phyloP scores from a whole-genome alignment of 306 rosid species.

The Cotoneaster glaucophyllus region DNA sequence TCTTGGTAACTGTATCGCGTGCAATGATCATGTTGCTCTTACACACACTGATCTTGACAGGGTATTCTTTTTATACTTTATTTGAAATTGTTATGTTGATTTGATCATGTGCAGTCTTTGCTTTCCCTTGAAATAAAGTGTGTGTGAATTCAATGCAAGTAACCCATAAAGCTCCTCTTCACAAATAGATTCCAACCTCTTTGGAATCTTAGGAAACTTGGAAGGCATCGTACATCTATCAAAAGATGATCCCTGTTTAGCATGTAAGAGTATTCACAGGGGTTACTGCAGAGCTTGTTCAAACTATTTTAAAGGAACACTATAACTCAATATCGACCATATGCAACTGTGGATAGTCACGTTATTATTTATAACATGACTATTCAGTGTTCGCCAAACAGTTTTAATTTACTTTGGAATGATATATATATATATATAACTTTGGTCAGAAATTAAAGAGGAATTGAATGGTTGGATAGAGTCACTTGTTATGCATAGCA shows the following conservation, averaged over 20 bases:
- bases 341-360: not conserved
- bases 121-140: not conserved
- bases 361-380: not conserved
- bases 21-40: constrained; percentile 95
- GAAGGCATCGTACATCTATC: not conserved
- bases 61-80: constrained; percentile 31
- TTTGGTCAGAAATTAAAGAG: not conserved
- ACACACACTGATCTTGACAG: constrained; percentile 89
- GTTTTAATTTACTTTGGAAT: not conserved
- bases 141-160: not conserved
- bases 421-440: not conserved
- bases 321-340: not conserved
- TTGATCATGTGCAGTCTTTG: not conserved
- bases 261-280: not conserved
- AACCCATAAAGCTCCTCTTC: not conserved
- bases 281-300: not conserved
- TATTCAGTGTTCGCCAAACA: not conserved
- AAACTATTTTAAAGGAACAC: not conserved
- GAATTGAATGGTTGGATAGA: not conserved
- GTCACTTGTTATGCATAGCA: not conserved
- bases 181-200: not conserved
- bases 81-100: not conserved
- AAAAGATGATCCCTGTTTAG: not conserved
- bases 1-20: constrained; percentile 85
- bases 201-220: not conserved